These are phyloP conservation scores for Mycena vitilis DNA, from an alignment of 768 basidiomycete genomes.

Conservation along the genomic window DNA sequence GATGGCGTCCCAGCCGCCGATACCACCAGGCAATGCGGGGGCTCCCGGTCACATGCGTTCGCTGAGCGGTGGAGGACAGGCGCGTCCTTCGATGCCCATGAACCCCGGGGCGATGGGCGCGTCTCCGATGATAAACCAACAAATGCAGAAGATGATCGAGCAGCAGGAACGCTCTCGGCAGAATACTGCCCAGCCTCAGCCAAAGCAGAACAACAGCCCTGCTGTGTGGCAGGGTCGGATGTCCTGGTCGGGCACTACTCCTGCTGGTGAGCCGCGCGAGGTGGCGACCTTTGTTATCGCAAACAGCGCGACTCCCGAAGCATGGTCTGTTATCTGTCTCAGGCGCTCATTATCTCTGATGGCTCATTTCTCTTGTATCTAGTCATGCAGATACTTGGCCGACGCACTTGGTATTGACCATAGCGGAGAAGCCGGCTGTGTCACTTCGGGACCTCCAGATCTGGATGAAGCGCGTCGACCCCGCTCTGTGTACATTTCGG, in stretches of 20 bases:
- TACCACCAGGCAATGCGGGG: slow-evolving; percentile 15
- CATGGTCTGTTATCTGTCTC: slow-evolving; percentile 48
- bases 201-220: slow-evolving; percentile 26
- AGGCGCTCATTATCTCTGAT: too few species aligned
- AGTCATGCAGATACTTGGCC: slow-evolving; percentile 72
- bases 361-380: background rate
- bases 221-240: slow-evolving; percentile 35
- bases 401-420: slow-evolving; percentile 50
- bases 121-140: slow-evolving; percentile 39
- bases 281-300: slow-evolving; percentile 23
- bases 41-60: slow-evolving; percentile 25
- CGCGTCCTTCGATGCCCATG: slow-evolving; percentile 23
- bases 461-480: slow-evolving; percentile 61
- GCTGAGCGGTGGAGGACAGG: slow-evolving; percentile 18
- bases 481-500: slow-evolving; percentile 55
- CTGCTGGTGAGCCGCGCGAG: slow-evolving; percentile 18
- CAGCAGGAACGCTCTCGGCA: slow-evolving; percentile 51
- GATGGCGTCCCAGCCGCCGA: slow-evolving; percentile 17
- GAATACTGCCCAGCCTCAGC: slow-evolving; percentile 23
- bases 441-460: slow-evolving; percentile 51
- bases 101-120: slow-evolving; percentile 28
- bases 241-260: slow-evolving; percentile 24
- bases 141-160: slow-evolving; percentile 63
- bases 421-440: slow-evolving; percentile 55
- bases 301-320: slow-evolving; percentile 19